Evolutionary conservation across 2,329 filamentous ascomycete genomes (phyloP), one percentile per base, ranked within the genome.

Genomic region (Leptographium procerum): DNA sequence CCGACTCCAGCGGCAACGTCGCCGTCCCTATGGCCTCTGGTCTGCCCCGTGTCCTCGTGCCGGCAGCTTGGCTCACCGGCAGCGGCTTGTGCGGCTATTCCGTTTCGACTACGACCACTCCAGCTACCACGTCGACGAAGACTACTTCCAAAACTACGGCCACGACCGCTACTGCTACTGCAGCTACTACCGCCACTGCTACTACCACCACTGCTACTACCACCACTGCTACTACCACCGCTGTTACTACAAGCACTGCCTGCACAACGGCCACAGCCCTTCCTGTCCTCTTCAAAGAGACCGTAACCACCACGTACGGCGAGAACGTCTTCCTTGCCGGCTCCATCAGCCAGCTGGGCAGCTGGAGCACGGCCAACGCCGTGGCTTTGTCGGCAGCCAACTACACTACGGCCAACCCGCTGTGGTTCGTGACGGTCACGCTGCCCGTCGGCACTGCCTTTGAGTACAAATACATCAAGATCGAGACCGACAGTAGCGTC

Each of bases 321-420:
- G 77, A 89, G 68, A 83, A 77, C 9, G 76, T 91, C 66, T 87
- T 84, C 68, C 69, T 91, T 19, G 75, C 79, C 0, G 87, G 87
- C n/a, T 82, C 77, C 58, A 75, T 78, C 53, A 65, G 75, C 1
- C 72, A 78, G 33, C 77, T 91, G 9, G 86, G 86, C 13, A 75
- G 67, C 64, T 90, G 87, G 87, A 73, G 83, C 60, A 73, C 78
- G 0, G 66, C 62, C 51, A 73, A 71, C 34, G 86, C 80, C 0
- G 66, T 87, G 3, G 65, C 80, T 0, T 8, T 53, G 31, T 36
- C 31, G 1, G 48, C 56, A n/a, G 9, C 34, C 31, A 16, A 74
- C 19, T 89, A 89, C 66, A 84, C 81, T 0, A 64, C 71, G 2
- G 70, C 67, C 36, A 82, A 86, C 64, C 83, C 80, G 0, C 63